Evolutionary conservation across 139 green algal genomes (phyloP), one percentile per base, ranked within the genome.

Genomic region (Limnomonas spitsbergensis): DNA sequence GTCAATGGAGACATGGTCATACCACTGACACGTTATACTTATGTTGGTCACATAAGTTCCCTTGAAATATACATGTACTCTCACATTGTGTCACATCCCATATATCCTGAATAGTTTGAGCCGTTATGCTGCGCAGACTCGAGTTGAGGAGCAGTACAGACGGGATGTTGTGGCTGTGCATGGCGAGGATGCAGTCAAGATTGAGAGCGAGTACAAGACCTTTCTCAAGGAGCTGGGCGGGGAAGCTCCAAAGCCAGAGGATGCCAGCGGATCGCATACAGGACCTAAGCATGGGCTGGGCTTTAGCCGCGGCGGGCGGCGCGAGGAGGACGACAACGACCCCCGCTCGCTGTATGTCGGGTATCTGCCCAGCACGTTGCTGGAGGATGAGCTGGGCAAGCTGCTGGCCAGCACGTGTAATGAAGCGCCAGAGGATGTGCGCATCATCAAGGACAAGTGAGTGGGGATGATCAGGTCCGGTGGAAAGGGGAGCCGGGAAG

Each of bases 151-250:
- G 83, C 89, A 91, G 83, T 95, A 94, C 78, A 69, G 80, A 36
- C 74, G 80, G 0, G 88, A 89, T 77, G 47, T 87, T 47, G 78
- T 79, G 2, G 75, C 75, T 56, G 76, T 92, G 69, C 84, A 91
- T 69, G 82, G 81, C 2, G 83, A 85, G 37, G 87, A 87, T 37
- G 75, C 85, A 1, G 83, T 36, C 4, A 84, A 89, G 47, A 86
- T 94, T 81, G 93, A 97, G 53, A 81, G 88, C 35, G 94, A 98
- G 84, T 98, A 97, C 86, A 90, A 94, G 79, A 87, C 77, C 14
- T 98, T 98, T 78, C 74, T 98, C 72, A 78, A 88, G n/a, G 90
- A 95, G 84, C 84, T 98, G 52, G 94, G 94, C 0, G 94, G 91
- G 0, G 82, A 80, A 2, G 69, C 76, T 71, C 75, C 70, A 1